Evolutionary conservation across 2,329 filamentous ascomycete genomes (phyloP).

Genomic region (Teratosphaeria nubilosa): DNA sequence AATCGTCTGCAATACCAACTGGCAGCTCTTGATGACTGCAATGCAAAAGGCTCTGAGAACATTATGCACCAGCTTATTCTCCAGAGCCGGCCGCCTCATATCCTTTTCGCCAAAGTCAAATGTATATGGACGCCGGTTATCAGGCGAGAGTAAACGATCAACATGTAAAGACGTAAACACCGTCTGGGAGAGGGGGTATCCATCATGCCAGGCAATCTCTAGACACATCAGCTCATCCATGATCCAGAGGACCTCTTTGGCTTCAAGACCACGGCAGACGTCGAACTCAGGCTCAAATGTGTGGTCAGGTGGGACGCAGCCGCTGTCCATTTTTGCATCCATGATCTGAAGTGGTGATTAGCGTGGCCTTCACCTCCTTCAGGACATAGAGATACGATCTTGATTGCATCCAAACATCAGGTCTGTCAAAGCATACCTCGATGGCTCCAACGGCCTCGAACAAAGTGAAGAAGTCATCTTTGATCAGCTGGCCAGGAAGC

Average conservation of each 20-base stretch:
- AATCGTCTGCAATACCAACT: slow-evolving; percentile 66
- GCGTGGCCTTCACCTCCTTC: slow-evolving; percentile 1
- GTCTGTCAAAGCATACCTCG: slow-evolving; percentile 40
- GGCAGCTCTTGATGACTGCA: slow-evolving; percentile 72
- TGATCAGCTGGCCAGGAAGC: slow-evolving; percentile 70
- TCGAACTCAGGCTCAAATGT: slow-evolving; percentile 61
- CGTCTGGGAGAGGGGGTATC: slow-evolving; percentile 91
- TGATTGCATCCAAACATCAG: not conserved
- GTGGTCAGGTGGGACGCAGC: slow-evolving; percentile 67
- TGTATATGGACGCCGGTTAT: slow-evolving; percentile 25
- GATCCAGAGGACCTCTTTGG: slow-evolving; percentile 73
- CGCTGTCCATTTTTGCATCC: slow-evolving; percentile 98
- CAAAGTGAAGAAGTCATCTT: slow-evolving; percentile 87
- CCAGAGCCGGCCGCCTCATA: not conserved
- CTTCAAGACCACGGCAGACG: slow-evolving; percentile 9
- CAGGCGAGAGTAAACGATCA: slow-evolving; percentile 67
- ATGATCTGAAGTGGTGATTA: slow-evolving; percentile 60
- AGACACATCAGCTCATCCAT: slow-evolving; percentile 88
- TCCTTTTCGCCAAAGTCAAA: slow-evolving; percentile 34
- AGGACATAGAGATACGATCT: not conserved
- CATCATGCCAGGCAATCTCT: slow-evolving; percentile 95
- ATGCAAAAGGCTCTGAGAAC: slow-evolving; percentile 79
- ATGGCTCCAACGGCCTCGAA: slow-evolving; percentile 88
- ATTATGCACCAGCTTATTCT: slow-evolving; percentile 42
- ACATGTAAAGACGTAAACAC: slow-evolving; percentile 88